These are phyloP conservation scores for Tympanopsis confertula DNA, from an alignment of 2,329 filamentous ascomycete species.

Conservation along the genomic window DNA sequence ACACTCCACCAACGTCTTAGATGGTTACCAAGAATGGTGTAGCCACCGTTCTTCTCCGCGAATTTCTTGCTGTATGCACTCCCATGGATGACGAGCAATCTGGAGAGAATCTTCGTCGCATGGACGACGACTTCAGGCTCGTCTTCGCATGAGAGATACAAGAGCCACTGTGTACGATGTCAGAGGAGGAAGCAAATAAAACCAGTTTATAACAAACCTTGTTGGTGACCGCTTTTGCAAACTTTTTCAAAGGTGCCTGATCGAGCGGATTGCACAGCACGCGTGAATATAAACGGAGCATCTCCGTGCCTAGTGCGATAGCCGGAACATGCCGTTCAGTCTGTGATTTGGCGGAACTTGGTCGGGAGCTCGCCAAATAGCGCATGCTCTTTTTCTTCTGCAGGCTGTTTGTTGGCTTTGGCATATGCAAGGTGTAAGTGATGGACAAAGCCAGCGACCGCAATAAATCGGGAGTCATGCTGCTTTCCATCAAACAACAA, in stretches of 20 bases:
- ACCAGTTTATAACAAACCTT: constrained; percentile 5
- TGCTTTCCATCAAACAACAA: constrained; percentile 66
- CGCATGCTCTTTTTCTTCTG: constrained; percentile 7
- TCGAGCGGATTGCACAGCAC: not conserved
- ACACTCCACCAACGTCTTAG: constrained; percentile 83
- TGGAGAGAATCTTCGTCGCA: constrained; percentile 71
- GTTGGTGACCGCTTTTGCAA: not conserved
- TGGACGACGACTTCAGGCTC: constrained; percentile 73
- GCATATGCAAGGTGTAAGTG: constrained; percentile 70
- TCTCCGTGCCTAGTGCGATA: not conserved
- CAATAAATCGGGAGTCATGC: constrained; percentile 73
- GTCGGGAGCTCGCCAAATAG: not conserved
- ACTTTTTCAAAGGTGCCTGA: not conserved
- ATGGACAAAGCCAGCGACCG: constrained; percentile 83
- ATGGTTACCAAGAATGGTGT: constrained; percentile 70
- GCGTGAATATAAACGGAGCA: not conserved
- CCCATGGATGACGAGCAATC: constrained; percentile 74
- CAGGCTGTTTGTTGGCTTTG: constrained; percentile 30
- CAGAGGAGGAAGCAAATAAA: constrained; percentile 9
- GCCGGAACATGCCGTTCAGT: constrained; percentile 19
- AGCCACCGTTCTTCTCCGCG: constrained; percentile 71
- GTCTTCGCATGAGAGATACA: constrained; percentile 81
- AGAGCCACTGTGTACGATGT: constrained; percentile 59
- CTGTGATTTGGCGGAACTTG: not conserved
- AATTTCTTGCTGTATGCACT: constrained; percentile 76